A percentile compares a stretch with the other conserved stretches of the same genome.
Evolutionary conservation across 305 asterid species (phyloP).

Genomic region (Solanum hybrid): DNA sequence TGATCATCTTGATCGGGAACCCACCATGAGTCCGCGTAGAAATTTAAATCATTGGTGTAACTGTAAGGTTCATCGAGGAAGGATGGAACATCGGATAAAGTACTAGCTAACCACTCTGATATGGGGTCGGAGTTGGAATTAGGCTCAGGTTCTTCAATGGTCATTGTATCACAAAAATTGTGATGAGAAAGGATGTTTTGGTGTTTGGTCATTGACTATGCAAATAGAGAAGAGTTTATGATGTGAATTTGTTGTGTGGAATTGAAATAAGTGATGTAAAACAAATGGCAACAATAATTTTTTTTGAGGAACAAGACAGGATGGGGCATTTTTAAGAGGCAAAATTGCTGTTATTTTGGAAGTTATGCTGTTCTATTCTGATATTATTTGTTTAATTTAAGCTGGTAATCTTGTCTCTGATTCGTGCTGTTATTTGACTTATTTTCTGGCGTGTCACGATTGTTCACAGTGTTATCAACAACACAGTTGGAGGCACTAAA

Average conservation of each 20-base stretch:
- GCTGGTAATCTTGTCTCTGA: not conserved
- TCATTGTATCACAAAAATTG: conserved; percentile 13
- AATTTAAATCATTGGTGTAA: conserved; percentile 33
- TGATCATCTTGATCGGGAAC: conserved; percentile 12
- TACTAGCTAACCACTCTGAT: conserved; percentile 44
- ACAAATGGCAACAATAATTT: not conserved
- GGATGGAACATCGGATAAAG: conserved; percentile 42
- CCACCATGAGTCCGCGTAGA: conserved; percentile 51
- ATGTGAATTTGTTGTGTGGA: not conserved
- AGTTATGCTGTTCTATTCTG: conserved; percentile 2
- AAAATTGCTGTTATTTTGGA: not conserved
- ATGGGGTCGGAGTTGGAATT: conserved; percentile 36
- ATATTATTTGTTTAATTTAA: not conserved
- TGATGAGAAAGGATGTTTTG: not conserved
- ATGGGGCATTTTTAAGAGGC: not conserved
- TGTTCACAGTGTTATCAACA: conserved; percentile 24
- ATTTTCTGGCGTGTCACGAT: conserved; percentile 24
- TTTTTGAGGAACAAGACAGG: conserved; percentile 3
- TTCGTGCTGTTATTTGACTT: conserved; percentile 11
- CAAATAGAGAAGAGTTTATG: conserved; percentile 7
- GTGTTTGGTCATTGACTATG: conserved; percentile 21
- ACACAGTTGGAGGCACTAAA: conserved; percentile 5
- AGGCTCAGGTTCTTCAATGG: conserved; percentile 42
- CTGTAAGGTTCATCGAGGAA: conserved; percentile 51
- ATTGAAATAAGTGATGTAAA: not conserved